Conservation (phyloP, 208 protist species). For the Willaertia magna region DNA sequence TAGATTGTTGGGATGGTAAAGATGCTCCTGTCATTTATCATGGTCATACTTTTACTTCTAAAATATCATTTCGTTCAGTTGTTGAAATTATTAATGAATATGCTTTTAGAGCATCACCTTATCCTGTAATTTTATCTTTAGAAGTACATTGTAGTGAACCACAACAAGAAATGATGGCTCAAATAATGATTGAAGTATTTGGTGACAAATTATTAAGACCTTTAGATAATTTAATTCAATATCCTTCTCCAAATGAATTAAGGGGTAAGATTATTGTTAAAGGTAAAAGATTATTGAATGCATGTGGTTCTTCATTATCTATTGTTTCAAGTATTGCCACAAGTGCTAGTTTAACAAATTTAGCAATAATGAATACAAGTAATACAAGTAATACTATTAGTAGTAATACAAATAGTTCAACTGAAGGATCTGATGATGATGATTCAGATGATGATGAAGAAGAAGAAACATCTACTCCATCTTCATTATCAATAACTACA, state of each 20-base stretch:
- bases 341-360: too few relatives aligned
- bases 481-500: background rate
- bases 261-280: slow-evolving; percentile 10
- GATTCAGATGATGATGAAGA: background rate
- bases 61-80: slow-evolving; percentile 51
- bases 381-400: too few relatives aligned
- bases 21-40: slow-evolving; percentile 58
- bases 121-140: slow-evolving; percentile 54
- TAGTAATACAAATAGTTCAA: too few relatives aligned
- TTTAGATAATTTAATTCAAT: too few relatives aligned
- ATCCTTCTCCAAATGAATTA: slow-evolving; percentile 7
- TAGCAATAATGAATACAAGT: too few relatives aligned
- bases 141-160: slow-evolving; percentile 46
- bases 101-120: slow-evolving; percentile 45
- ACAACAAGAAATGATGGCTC: slow-evolving; percentile 51
- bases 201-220: slow-evolving; percentile 9
- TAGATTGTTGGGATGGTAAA: slow-evolving; percentile 63
- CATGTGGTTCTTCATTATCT: too few relatives aligned
- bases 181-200: slow-evolving; percentile 34
- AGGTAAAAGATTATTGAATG: background rate
- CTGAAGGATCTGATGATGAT: background rate
- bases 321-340: too few relatives aligned
- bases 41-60: slow-evolving; percentile 50
- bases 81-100: slow-evolving; percentile 33
- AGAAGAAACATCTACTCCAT: background rate